Evolutionary conservation across 2,329 filamentous ascomycete genomes (phyloP).

Genomic region (Scortechinia acanthostroma): DNA sequence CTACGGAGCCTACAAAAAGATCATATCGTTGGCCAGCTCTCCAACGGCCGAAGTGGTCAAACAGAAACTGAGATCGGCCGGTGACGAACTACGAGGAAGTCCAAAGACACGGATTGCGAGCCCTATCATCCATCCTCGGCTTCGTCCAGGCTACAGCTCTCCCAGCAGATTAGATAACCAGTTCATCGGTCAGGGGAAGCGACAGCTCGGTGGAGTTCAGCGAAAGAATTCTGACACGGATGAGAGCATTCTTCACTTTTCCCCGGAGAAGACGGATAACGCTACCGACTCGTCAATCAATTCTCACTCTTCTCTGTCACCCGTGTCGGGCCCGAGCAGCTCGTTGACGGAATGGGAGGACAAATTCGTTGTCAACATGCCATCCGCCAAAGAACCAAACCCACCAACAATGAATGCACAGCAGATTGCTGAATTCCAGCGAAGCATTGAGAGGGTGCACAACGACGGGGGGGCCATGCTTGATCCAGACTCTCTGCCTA

Average conservation of each 20-base stretch:
- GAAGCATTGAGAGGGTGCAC: conserved; percentile 20
- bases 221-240: too few species aligned
- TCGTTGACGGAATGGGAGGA: conserved; percentile 22
- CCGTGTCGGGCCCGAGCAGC: background rate
- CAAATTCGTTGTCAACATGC: conserved; percentile 30
- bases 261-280: background rate
- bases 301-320: background rate
- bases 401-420: conserved; percentile 25
- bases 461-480: conserved; percentile 15
- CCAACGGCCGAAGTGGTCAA: background rate
- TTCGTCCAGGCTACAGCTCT: background rate
- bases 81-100: background rate
- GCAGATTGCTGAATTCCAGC: conserved; percentile 26
- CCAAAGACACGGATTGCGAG: background rate
- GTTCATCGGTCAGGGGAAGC: too few species aligned
- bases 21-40: background rate
- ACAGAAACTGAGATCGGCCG: too few species aligned
- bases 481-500: conserved; percentile 18
- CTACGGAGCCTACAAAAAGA: background rate
- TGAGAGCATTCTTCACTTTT: too few species aligned
- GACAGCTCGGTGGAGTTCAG: too few species aligned
- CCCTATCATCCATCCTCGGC: background rate
- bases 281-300: background rate
- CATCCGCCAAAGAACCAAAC: conserved; percentile 27
- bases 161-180: background rate